Evolutionary conservation across 768 basidiomycete species (phyloP).

Genomic region (Clathrus columnatus): DNA sequence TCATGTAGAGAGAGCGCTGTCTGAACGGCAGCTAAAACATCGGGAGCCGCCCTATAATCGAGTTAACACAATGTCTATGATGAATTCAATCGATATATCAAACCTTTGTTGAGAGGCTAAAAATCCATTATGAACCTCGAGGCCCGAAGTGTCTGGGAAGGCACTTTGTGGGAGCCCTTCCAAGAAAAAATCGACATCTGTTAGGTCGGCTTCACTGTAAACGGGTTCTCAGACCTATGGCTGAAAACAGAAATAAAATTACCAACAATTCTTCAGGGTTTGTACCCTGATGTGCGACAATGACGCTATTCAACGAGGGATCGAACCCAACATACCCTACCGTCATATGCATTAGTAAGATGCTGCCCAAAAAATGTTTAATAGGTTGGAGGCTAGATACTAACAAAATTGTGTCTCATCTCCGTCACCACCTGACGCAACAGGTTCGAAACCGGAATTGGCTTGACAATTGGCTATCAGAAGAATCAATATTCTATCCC

Average conservation of each 20-base stretch:
- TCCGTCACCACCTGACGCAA: conserved; percentile 39
- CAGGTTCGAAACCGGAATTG: conserved; percentile 36
- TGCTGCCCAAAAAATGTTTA: not conserved
- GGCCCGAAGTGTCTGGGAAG: conserved; percentile 34
- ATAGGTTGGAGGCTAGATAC: not conserved
- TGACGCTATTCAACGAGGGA: conserved; percentile 17
- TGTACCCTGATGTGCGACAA: conserved; percentile 33
- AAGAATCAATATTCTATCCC: not conserved
- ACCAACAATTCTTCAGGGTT: conserved; percentile 24
- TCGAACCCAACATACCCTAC: conserved; percentile 10
- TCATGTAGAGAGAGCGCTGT: conserved; percentile 26
- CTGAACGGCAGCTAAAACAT: conserved; percentile 32
- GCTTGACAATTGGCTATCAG: conserved; percentile 35
- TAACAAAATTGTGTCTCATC: conserved; percentile 32
- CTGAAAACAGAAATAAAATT: not conserved
- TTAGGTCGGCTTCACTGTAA: conserved; percentile 29
- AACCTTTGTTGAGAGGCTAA: conserved; percentile 24
- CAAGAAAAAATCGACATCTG: conserved; percentile 30
- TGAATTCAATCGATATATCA: not conserved
- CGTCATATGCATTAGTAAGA: not conserved
- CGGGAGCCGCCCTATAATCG: conserved; percentile 28
- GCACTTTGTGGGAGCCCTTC: conserved; percentile 26
- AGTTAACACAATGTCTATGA: not conserved
- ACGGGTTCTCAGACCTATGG: not conserved
- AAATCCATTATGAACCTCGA: conserved; percentile 40